These are phyloP conservation scores for Microbotryum lychnidis-dioicae DNA, from an alignment of 1,284 basidiomycete species.

Conservation along the genomic window DNA sequence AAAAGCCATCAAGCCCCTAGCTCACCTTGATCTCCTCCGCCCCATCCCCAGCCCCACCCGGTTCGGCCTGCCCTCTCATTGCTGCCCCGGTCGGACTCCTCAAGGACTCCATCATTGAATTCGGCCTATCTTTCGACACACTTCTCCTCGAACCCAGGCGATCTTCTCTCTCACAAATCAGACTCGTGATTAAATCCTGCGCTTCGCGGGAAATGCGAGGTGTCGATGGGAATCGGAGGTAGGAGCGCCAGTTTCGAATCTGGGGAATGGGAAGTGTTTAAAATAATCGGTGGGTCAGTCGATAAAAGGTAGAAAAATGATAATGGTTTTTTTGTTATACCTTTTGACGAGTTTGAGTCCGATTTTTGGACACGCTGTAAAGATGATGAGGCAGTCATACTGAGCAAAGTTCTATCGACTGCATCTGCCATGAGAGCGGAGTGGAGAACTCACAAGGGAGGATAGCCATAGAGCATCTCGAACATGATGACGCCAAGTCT, in stretches of 20 bases:
- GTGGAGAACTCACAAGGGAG: slow-evolving; percentile 48
- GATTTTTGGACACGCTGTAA: slow-evolving; percentile 50
- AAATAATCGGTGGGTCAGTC: slow-evolving; percentile 50
- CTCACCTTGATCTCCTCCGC: slow-evolving; percentile 74
- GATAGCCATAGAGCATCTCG: slow-evolving; percentile 55
- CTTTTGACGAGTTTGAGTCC: slow-evolving; percentile 83
- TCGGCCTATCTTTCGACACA: slow-evolving; percentile 60
- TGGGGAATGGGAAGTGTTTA: slow-evolving; percentile 45
- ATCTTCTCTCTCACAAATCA: slow-evolving; percentile 90
- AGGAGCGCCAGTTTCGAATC: slow-evolving; percentile 76
- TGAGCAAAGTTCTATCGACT: no score
- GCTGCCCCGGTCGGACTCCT: slow-evolving; percentile 25
- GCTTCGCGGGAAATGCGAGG: slow-evolving; percentile 78
- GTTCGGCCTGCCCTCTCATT: no score
- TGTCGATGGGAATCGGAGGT: slow-evolving; percentile 74
- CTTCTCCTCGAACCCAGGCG: slow-evolving; percentile 59
- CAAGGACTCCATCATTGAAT: slow-evolving; percentile 53
- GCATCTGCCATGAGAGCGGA: no score
- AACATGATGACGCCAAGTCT: slow-evolving; percentile 29
- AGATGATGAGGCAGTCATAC: no score
- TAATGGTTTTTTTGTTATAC: slow-evolving; percentile 44
- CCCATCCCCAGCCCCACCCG: slow-evolving; percentile 50
- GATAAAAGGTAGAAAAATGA: slow-evolving; percentile 74
- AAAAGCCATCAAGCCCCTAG: no score
- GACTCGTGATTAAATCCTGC: slow-evolving; percentile 71